phyloP scores from a whole-genome alignment of 768 basidiomycete genomes.

The Amanita muscaria region DNA sequence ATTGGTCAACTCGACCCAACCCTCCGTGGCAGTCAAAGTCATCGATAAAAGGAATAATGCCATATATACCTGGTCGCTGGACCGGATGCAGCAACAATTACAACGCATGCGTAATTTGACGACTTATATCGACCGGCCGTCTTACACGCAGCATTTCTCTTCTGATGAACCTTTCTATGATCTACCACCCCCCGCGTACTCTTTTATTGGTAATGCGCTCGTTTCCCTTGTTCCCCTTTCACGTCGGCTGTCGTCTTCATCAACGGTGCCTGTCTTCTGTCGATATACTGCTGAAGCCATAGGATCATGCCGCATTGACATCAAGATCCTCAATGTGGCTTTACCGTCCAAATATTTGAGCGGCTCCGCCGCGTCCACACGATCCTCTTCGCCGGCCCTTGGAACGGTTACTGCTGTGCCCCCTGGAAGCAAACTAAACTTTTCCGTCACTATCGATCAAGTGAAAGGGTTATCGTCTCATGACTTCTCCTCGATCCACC shows the following conservation, averaged over 20 bases:
- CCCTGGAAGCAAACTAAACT: slow-evolving; percentile 72
- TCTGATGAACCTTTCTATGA: slow-evolving; percentile 92
- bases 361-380: slow-evolving; percentile 57
- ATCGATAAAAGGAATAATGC: slow-evolving; percentile 81
- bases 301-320: slow-evolving; percentile 83
- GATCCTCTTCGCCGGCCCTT: slow-evolving; percentile 69
- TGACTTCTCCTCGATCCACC: slow-evolving; percentile 79
- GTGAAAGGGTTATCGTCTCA: slow-evolving; percentile 86
- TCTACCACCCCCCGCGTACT: slow-evolving; percentile 78
- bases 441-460: slow-evolving; percentile 78
- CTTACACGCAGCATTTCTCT: slow-evolving; percentile 90
- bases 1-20: slow-evolving; percentile 64
- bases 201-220: slow-evolving; percentile 84
- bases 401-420: slow-evolving; percentile 36
- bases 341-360: slow-evolving; percentile 50
- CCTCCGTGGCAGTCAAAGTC: slow-evolving; percentile 84
- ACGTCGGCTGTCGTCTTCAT: slow-evolving; percentile 63
- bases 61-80: slow-evolving; percentile 87
- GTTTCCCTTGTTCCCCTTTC: slow-evolving; percentile 77
- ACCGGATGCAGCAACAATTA: slow-evolving; percentile 80
- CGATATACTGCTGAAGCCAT: slow-evolving; percentile 93
- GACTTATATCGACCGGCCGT: slow-evolving; percentile 84
- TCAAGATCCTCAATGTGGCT: slow-evolving; percentile 71
- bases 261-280: slow-evolving; percentile 85
- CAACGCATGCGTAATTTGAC: slow-evolving; percentile 91